Evolutionary conservation across 1,139 yeast species (phyloP), one percentile per base, ranked within the genome.

Genomic region (Kazachstania sp.): DNA sequence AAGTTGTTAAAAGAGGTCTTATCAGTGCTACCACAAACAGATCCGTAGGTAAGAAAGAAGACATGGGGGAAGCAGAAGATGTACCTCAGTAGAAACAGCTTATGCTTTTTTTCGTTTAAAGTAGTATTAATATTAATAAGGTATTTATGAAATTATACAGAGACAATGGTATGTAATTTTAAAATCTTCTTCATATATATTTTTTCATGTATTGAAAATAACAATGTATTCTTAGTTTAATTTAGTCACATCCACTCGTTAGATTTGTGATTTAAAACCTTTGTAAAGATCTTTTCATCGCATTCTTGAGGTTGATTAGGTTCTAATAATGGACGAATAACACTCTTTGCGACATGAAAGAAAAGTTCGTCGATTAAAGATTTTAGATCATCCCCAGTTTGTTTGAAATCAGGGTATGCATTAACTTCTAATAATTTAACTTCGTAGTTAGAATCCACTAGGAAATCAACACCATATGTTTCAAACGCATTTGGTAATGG

Each of bases 361-460:
- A 83, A 82, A 41, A 84, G 68, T 39, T 73, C 79, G 55, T 72
- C 71, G 30, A 92, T 86, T 28, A 90, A 60, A 1, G 60, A 70
- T 60, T 83, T 84, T 57, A 92, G 71, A 6, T 76, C 82, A 18
- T 70, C 77, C 12, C 98, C 98, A 0, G 97, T 92, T 66, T 92
- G 98, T 61, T 88, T 88, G 68, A 92, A 92, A 63, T 92, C 98
- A 0, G 98, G 98, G 62, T 84, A 92, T 9, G 97, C 83, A 61
- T 92, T 92, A 42, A 88, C 86, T 64, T 92, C 98, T 37, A 92
- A 69, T 39, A 92, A 65, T 42, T 72, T 72, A 3, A 85, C 92
- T 9, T 71, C 61, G 30, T 66, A 63, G 39, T 79, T 71, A 1
- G 69, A 71, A 54, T 79, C 81, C 8, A 92, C 85, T 51, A 92